phyloP scores from a whole-genome alignment of 345 rosid species.

The Viola odorata region DNA sequence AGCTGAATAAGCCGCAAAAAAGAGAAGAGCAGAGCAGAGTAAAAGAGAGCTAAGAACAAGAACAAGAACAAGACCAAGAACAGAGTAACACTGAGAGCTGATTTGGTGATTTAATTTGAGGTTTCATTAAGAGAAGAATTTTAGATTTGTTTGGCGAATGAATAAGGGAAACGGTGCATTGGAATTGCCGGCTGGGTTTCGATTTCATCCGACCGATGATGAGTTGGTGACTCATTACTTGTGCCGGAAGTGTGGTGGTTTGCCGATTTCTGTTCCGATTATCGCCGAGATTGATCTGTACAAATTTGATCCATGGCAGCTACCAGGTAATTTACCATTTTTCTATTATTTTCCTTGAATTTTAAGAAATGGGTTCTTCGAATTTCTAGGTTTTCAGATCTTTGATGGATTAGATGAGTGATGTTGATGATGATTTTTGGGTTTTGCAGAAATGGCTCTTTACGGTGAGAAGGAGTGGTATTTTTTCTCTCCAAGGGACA shows the following conservation, averaged over 20 bases:
- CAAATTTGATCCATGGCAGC: slow-evolving; percentile 86
- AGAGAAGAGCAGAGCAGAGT: no score
- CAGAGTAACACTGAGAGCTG: not conserved
- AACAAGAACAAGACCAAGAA: not conserved
- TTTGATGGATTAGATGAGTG: not conserved
- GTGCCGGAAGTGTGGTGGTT: slow-evolving; percentile 56
- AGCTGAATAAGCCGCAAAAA: no score
- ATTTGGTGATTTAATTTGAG: not conserved
- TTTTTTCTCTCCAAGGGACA: slow-evolving; percentile 79
- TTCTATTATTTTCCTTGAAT: not conserved
- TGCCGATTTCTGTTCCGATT: slow-evolving; percentile 53
- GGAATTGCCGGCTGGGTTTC: slow-evolving; percentile 76
- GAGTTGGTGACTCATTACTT: slow-evolving; percentile 78
- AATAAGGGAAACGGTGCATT: slow-evolving; percentile 30
- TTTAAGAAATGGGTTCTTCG: not conserved
- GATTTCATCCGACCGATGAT: slow-evolving; percentile 95
- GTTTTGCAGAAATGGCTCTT: slow-evolving; percentile 45
- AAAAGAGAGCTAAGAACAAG: not conserved
- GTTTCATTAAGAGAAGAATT: not conserved
- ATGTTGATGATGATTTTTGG: no score
- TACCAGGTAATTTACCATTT: slow-evolving; percentile 53
- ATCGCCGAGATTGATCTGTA: slow-evolving; percentile 84
- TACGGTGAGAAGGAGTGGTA: slow-evolving; percentile 97
- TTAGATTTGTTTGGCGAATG: slow-evolving; percentile 18
- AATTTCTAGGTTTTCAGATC: not conserved